Conservation (phyloP, 2,329 filamentous ascomycete genomes). For the Diaporthe batatas region DNA sequence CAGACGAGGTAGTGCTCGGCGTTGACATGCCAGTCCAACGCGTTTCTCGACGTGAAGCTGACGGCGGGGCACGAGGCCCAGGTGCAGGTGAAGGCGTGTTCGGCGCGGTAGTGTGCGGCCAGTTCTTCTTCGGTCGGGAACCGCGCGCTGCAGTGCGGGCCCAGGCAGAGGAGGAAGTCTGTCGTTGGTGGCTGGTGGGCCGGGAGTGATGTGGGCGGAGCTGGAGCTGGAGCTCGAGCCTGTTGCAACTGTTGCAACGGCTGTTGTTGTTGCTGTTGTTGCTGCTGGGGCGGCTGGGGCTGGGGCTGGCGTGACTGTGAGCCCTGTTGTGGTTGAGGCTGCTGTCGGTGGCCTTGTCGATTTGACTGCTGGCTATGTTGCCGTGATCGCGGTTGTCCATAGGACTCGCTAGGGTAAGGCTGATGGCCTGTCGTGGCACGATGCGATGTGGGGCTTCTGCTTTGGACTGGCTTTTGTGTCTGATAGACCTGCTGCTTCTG, state of each 20-base stretch:
- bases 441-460: not conserved
- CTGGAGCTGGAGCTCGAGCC: not conserved
- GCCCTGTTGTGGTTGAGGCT: not conserved
- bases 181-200: not conserved
- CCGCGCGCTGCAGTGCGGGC: conserved; percentile 35
- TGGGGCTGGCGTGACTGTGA: not conserved
- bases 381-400: not conserved
- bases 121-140: conserved; percentile 33
- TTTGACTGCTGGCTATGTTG: not conserved
- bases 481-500: conserved; percentile 9
- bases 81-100: conserved; percentile 54
- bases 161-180: conserved; percentile 36
- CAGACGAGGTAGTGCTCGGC: conserved; percentile 59
- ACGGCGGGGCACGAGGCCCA: conserved; percentile 55
- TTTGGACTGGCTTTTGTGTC: not conserved
- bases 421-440: not conserved
- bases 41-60: conserved; percentile 54
- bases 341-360: conserved; percentile 6
- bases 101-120: conserved; percentile 45
- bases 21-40: conserved; percentile 59
- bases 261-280: not conserved
- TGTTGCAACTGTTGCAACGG: not conserved
- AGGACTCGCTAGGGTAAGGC: not conserved
- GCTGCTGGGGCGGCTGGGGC: not conserved
- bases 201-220: not conserved